Evolutionary conservation across 441 rosid species (phyloP).

Genomic region (Corymbia citriodora): DNA sequence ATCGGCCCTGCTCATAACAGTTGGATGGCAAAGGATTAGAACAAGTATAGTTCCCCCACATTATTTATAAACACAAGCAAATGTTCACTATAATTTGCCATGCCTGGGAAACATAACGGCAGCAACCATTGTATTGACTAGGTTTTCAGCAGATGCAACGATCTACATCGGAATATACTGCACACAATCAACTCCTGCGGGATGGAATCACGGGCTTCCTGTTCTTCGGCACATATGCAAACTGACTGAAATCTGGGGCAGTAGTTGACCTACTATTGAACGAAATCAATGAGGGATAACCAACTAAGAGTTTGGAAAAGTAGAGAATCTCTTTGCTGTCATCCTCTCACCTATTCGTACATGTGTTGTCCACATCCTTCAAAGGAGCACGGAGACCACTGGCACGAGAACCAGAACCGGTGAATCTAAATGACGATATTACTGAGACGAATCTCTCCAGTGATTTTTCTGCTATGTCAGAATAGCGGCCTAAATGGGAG

Average conservation of each 20-base stretch:
- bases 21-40: neutral
- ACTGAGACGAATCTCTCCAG: conserved; percentile 65
- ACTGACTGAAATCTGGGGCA: conserved; percentile 46
- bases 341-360: conserved; percentile 35
- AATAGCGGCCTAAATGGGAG: conserved; percentile 56
- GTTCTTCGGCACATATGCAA: conserved; percentile 43
- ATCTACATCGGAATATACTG: neutral
- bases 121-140: neutral
- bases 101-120: neutral
- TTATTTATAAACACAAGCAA: neutral
- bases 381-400: conserved; percentile 92
- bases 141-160: neutral
- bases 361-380: conserved; percentile 50
- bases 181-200: conserved; percentile 29
- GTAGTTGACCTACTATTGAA: conserved; percentile 33
- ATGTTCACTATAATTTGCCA: neutral
- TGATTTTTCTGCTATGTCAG: conserved; percentile 80
- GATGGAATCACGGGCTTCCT: conserved; percentile 22
- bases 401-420: conserved; percentile 62
- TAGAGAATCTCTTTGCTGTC: neutral
- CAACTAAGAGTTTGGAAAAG: neutral
- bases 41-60: neutral
- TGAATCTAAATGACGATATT: conserved; percentile 54
- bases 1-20: neutral
- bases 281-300: conserved; percentile 6